A percentile compares a stretch with the other conserved stretches of the same genome.
These are phyloP conservation scores for Candida vartiovaarae DNA, from an alignment of 805 yeast species.

Conservation along the genomic window DNA sequence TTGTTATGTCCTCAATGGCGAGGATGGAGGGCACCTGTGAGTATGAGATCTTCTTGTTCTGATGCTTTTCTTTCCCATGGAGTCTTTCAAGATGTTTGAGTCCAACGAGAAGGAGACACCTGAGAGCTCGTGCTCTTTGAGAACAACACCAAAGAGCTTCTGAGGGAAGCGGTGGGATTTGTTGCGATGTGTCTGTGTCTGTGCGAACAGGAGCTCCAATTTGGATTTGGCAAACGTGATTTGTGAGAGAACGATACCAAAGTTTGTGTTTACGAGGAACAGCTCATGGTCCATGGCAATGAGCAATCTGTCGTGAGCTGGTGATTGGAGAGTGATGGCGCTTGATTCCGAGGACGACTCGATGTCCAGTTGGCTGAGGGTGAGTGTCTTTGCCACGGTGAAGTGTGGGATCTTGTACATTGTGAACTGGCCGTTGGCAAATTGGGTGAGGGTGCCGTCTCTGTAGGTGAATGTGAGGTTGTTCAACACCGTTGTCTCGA, in stretches of 20 bases:
- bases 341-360: neutral
- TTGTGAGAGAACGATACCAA: conserved; percentile 20
- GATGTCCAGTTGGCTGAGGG: conserved; percentile 2
- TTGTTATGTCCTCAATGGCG: conserved; percentile 13
- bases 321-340: conserved; percentile 16
- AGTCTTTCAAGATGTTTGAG: conserved; percentile 57
- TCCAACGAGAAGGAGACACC: conserved; percentile 50
- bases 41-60: conserved; percentile 9
- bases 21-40: conserved; percentile 24
- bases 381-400: conserved; percentile 10
- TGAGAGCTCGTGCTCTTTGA: conserved; percentile 18
- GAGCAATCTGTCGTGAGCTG: conserved; percentile 22
- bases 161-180: conserved; percentile 1
- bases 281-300: conserved; percentile 20
- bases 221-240: conserved; percentile 12
- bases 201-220: conserved; percentile 10
- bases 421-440: conserved; percentile 10
- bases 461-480: conserved; percentile 13
- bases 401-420: conserved; percentile 20
- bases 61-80: conserved; percentile 46
- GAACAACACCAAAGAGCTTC: conserved; percentile 15
- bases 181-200: conserved; percentile 4
- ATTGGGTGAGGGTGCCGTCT: conserved; percentile 18
- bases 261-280: conserved; percentile 31
- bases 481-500: conserved; percentile 9